Evolutionary conservation across 2,329 filamentous ascomycete genomes (phyloP).

Genomic region (Amylocarpus encephaloides): DNA sequence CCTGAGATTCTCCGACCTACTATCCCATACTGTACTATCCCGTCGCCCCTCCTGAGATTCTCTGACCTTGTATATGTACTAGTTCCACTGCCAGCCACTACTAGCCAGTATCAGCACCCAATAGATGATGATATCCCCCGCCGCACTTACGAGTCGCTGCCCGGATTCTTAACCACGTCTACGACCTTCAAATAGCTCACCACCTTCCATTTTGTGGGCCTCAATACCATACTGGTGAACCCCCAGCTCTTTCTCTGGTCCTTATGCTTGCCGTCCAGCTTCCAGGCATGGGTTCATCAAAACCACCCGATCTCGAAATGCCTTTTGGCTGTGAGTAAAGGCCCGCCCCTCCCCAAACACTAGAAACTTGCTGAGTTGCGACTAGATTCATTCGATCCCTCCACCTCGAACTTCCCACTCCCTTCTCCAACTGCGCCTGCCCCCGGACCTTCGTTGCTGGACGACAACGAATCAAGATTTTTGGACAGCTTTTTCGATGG

Average conservation of each 20-base stretch:
- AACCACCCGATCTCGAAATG: slow-evolving; percentile 48
- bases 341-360: not conserved
- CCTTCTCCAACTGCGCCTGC: slow-evolving; percentile 55
- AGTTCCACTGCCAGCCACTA: no score
- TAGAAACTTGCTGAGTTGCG: slow-evolving; percentile 8
- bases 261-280: slow-evolving; percentile 52
- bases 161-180: not conserved
- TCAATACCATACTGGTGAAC: not conserved
- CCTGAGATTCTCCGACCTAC: no score
- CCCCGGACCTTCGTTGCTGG: slow-evolving; percentile 58
- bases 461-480: slow-evolving; percentile 53
- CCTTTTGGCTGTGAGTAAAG: slow-evolving; percentile 61
- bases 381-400: slow-evolving; percentile 40
- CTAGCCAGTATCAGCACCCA: not conserved
- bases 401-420: slow-evolving; percentile 38
- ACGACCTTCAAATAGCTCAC: not conserved
- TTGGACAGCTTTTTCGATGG: slow-evolving; percentile 53
- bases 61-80: no score
- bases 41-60: no score
- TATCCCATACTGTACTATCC: no score
- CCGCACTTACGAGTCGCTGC: not conserved
- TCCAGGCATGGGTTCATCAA: slow-evolving; percentile 54
- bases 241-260: slow-evolving; percentile 28
- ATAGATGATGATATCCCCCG: slow-evolving; percentile 2
- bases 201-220: not conserved